A percentile compares a stretch with the other conserved stretches of the same genome.
phyloP scores from a whole-genome alignment of 257 asterid species.

The Lantana camara region DNA sequence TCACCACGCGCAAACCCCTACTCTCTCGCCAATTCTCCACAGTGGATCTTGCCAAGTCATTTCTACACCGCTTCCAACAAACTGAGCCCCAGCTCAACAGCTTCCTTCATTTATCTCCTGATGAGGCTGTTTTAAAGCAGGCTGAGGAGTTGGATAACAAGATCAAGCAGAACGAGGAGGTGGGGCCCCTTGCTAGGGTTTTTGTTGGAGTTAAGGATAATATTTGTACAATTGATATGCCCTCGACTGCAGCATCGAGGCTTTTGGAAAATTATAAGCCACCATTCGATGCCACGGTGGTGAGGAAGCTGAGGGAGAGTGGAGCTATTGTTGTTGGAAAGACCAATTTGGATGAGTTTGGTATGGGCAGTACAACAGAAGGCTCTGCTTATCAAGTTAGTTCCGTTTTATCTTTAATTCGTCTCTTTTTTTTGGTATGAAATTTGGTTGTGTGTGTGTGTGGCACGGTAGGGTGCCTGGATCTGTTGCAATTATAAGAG shows the following conservation, averaged over 20 bases:
- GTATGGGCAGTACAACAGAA: conserved; percentile 98
- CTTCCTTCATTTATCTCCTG: conserved; percentile 71
- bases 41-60: conserved; percentile 66
- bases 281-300: conserved; percentile 89
- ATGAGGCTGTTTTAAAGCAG: conserved; percentile 58
- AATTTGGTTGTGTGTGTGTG: neutral
- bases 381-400: conserved; percentile 83
- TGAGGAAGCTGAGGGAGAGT: conserved; percentile 70
- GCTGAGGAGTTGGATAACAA: conserved; percentile 70
- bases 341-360: conserved; percentile 98
- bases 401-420: neutral
- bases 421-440: conserved; percentile 3
- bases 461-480: too few relatives aligned
- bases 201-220: conserved; percentile 90
- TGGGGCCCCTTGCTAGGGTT: conserved; percentile 89
- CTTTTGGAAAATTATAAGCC: conserved; percentile 78
- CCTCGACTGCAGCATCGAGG: conserved; percentile 91
- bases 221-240: conserved; percentile 85
- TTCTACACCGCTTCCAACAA: conserved; percentile 69
- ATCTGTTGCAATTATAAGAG: too few relatives aligned
- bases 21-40: conserved; percentile 74
- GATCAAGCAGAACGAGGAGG: conserved; percentile 56
- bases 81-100: conserved; percentile 80
- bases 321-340: conserved; percentile 91
- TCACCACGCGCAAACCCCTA: conserved; percentile 70